Base-by-base conservation (phyloP, 2,329 filamentous ascomycete species). In the Scytalidium lignicola region DNA sequence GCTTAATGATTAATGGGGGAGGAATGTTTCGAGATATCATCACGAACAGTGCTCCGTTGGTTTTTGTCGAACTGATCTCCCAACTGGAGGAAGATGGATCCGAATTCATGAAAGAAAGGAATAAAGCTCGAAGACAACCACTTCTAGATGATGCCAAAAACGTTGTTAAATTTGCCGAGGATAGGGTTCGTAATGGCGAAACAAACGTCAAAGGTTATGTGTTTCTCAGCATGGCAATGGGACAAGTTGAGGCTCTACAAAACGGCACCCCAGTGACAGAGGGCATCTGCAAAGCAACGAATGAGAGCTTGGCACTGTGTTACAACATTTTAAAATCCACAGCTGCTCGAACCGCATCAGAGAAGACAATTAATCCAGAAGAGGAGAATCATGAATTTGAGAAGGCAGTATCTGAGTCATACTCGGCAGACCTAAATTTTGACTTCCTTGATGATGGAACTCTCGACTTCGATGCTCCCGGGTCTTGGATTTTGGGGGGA, bases 31-130 rank as follows among this genome's bases (percentile, higher is more conserved):
- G 65, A 15, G 70, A 74, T 41, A 67, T 65, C 1, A 51, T 69
- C 23, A 57, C 67, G 7, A 65, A 62, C 49, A 70, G 70, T 2
- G 58, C 70, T 1, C 65, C 73, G 32, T 68, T 69, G 1, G 61
- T 79, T 2, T 67, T 63, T 17, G 58, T 76, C 2, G 76, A 80
- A 53, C 65, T 78, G 4, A 60, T 74, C 41, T 66, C 70, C 56
- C 68, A 70, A 53, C 67, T 70, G 8, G 65, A 70, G 44, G 73
- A 73, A 37, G 22, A 39, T 6, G 18, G 15, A 43, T 47, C 45
- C 3, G 23, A 23, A 3, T 42, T 47, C 6, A 39, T 41, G 18
- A 47, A 21, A 18, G 39, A 19, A 13, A n/a, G 22, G 4, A 66
- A 71, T 55, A 54, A 10, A 52, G 52, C 0, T 65, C 67, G 43